Base-by-base conservation (phyloP, 2,329 filamentous ascomycete genomes). In the Aspergillus texensis region DNA sequence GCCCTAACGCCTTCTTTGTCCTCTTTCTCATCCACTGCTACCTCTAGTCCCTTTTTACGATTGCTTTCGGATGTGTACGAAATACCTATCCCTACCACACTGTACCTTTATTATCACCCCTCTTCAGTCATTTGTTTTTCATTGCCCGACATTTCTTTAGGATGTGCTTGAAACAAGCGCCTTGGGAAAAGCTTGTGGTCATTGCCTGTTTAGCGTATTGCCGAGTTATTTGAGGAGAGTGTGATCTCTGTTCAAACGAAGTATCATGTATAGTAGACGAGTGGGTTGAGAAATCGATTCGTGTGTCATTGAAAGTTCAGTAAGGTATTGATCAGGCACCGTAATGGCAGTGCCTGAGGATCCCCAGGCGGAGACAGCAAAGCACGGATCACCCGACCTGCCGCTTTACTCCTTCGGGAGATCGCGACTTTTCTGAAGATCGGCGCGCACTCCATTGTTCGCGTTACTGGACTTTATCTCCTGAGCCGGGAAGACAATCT, bases 371-470 rank as follows among this genome's bases (percentile, higher is more conserved):
- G 62, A 64, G 60, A 56, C 62, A 30, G 24, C 57, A 62, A 60
- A 71, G 76, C 76, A 77, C 75, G 75, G 76, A 71, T 75, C 75
- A 74, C 54, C 57, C n/a, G 52, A 50, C 54, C 59, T 64, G 48
- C 63, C 65, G 64, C 67, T 65, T 61, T 67, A 67, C 67, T 65
- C 54, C 70, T 70, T 67, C 69, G 71, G 74, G 71, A 75, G 74
- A 76, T 77, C 76, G 76, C 76, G 76, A 77, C 75, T 77, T 74
- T 39, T 72, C 65, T 67, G 60, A 63, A 60, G 56, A 68, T 68
- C 67, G 66, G 65, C 52, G 69, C 71, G 73, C 70, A 69, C 66
- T 62, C 65, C 65, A 66, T 68, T 65, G 56, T 66, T 63, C 65
- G 64, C 64, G 65, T 66, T 66, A 59, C 56, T 46, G 41, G n/a